A percentile compares a stretch with the other conserved stretches of the same genome.
phyloP scores from a whole-genome alignment of 805 yeast species.

The Zygoascus bituminiphila region DNA sequence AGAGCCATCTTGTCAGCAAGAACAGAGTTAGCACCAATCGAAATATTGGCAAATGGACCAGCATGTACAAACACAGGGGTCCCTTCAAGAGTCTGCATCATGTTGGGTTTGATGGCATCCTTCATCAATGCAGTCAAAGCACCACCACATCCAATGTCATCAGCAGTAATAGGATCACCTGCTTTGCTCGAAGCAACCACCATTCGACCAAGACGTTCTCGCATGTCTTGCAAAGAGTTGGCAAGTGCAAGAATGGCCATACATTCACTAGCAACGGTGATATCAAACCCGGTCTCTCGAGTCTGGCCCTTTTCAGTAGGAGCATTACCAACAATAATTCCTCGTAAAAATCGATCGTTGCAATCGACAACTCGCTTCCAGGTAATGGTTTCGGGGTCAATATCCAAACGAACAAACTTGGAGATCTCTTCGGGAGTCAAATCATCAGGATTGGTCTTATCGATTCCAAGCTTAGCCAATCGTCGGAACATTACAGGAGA shows the following conservation, averaged over 20 bases:
- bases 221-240: conserved; percentile 69
- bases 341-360: conserved; percentile 86
- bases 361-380: conserved; percentile 92
- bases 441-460: conserved; percentile 69
- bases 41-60: conserved; percentile 96
- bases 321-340: conserved; percentile 83
- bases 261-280: conserved; percentile 91
- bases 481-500: conserved; percentile 73
- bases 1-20: conserved; percentile 89
- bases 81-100: conserved; percentile 97
- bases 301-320: conserved; percentile 86
- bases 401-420: conserved; percentile 73
- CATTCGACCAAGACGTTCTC: conserved; percentile 78
- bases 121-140: conserved; percentile 90
- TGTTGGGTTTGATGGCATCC: conserved; percentile 92
- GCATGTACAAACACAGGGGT: conserved; percentile 97
- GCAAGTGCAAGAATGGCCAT: conserved; percentile 93
- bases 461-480: conserved; percentile 71
- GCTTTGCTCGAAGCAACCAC: conserved; percentile 73
- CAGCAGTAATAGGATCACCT: conserved; percentile 84
- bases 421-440: conserved; percentile 69
- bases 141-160: conserved; percentile 92
- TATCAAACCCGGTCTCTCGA: conserved; percentile 87
- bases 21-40: conserved; percentile 93
- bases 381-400: conserved; percentile 83